Conservation (phyloP, 192 early-diverging fungal genomes). For the Dissophora globulifera region DNA sequence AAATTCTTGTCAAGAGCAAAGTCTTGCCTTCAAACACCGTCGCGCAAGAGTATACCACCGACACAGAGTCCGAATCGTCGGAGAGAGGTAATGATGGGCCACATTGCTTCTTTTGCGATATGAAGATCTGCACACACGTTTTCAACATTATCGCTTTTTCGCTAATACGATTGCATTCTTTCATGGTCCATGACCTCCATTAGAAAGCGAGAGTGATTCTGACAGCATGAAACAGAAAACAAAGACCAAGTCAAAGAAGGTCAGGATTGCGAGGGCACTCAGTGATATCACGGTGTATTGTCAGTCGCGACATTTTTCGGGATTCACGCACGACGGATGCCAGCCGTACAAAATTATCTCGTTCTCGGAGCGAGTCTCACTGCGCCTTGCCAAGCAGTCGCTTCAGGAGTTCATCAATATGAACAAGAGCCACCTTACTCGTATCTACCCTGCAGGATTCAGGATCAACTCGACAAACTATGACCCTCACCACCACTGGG, state of each 20-base stretch:
- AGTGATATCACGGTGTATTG: slow-evolving; percentile 72
- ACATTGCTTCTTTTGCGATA: too few relatives aligned
- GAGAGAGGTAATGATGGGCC: slow-evolving; percentile 50
- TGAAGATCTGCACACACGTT: too few relatives aligned
- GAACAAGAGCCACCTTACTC: slow-evolving; percentile 70
- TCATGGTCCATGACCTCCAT: too few relatives aligned
- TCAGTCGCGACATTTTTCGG: slow-evolving; percentile 69
- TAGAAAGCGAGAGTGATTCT: slow-evolving; percentile 54
- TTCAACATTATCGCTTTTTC: too few relatives aligned
- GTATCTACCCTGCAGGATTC: slow-evolving; percentile 84
- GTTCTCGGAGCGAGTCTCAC: slow-evolving; percentile 74
- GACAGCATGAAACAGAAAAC: slow-evolving; percentile 24
- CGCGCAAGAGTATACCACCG: slow-evolving; percentile 44
- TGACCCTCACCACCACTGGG: slow-evolving; percentile 87
- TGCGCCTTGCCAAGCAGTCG: slow-evolving; percentile 62
- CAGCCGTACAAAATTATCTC: slow-evolving; percentile 69
- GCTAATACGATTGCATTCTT: too few relatives aligned
- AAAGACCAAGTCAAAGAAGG: slow-evolving; percentile 43
- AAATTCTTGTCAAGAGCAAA: slow-evolving; percentile 83
- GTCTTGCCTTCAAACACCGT: slow-evolving; percentile 19
- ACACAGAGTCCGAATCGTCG: slow-evolving; percentile 55
- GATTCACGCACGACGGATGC: slow-evolving; percentile 62
- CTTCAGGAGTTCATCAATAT: slow-evolving; percentile 64
- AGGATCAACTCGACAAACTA: slow-evolving; percentile 87
- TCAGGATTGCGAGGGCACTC: slow-evolving; percentile 64